Base-by-base conservation (phyloP, 2,329 filamentous ascomycete genomes). In the Tetracladium maxilliforme region DNA sequence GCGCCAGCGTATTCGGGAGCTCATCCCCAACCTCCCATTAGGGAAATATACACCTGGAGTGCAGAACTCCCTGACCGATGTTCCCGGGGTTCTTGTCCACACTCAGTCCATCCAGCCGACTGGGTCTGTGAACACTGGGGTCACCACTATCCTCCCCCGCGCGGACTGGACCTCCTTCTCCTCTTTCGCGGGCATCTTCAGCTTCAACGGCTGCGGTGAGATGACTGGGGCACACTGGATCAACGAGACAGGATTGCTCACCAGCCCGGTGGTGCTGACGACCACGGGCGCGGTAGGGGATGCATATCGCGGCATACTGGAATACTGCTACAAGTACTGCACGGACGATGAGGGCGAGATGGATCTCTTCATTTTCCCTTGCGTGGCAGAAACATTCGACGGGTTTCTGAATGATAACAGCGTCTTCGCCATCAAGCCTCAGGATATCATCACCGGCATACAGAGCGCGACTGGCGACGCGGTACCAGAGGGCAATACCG, bases 401-500 rank as follows among this genome's bases (percentile, higher is more conserved):
- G 70, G 70, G 7, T 65, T 55, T 32, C 39, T 77, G 16, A 73
- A 64, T 38, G 64, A 76, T 34, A 50, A 69, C 3, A 49, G 51
- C 14, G 56, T 57, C 11, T 69, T 74, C 27, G 54, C 57, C 1
- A 55, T 77, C 4, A 61, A 52, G 14, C 51, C 65, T 0, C 46
- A 61, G 27, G 61, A 72, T 32, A 48, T 75, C 17, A 50, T 66
- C 15, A 41, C 51, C 4, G 64, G 67, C 1, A 64, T 77, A 25
- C 51, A 58, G 16, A 51, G 42, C 6, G 69, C 64, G 3, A 48
- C 52, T 7, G 64, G 56, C 3, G 45, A 51, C 1, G 36, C 38
- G 7, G 69, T 78, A 1, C 45, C 48, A 3, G 72, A 79, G 44
- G 73, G 73, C 1, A 70, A 67, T 35, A 61, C 60, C 3, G 73